These are phyloP conservation scores for Fusarium pilosicola DNA, from an alignment of 2,329 filamentous ascomycete species.

Conservation along the genomic window DNA sequence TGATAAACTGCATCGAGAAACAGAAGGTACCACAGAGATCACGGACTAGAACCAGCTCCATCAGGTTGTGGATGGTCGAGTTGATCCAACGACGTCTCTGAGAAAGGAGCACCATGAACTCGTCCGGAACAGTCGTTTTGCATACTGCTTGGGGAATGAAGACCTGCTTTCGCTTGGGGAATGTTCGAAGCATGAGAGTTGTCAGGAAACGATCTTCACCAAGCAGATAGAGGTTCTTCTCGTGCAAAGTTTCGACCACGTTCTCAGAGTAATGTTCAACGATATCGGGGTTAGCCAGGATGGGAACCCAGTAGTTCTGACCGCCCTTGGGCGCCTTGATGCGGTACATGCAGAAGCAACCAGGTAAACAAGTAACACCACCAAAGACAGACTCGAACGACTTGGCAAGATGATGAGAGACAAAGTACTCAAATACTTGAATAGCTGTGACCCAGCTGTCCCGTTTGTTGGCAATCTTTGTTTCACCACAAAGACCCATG, in stretches of 20 bases:
- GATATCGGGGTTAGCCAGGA: slow-evolving; percentile 96
- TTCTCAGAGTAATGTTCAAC: slow-evolving; percentile 99
- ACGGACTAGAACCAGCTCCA: slow-evolving; percentile 94
- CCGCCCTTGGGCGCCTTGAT: slow-evolving; percentile 99
- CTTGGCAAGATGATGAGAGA: slow-evolving; percentile 96
- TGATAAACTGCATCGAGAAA: slow-evolving; percentile 99
- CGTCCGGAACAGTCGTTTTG: slow-evolving; percentile 95
- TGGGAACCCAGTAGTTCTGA: slow-evolving; percentile 99
- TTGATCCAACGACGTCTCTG: slow-evolving; percentile 99
- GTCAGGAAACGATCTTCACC: slow-evolving; percentile 96
- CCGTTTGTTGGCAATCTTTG: slow-evolving; percentile 99
- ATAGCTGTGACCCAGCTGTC: slow-evolving; percentile 96
- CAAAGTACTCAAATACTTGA: slow-evolving; percentile 99
- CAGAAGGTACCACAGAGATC: slow-evolving; percentile 99
- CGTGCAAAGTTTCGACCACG: slow-evolving; percentile 96
- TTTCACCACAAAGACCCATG: slow-evolving; percentile 98
- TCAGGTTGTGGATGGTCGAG: slow-evolving; percentile 97
- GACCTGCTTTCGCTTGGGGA: slow-evolving; percentile 98
- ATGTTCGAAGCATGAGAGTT: slow-evolving; percentile 97
- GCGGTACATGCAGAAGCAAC: slow-evolving; percentile 99
- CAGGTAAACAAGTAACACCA: slow-evolving; percentile 97
- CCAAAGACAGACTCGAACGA: slow-evolving; percentile 98
- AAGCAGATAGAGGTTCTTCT: slow-evolving; percentile 92
- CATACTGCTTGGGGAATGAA: slow-evolving; percentile 98
- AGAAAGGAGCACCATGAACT: slow-evolving; percentile 91